Conservation (phyloP, 768 basidiomycete genomes). For the Kwoniella sp. region DNA sequence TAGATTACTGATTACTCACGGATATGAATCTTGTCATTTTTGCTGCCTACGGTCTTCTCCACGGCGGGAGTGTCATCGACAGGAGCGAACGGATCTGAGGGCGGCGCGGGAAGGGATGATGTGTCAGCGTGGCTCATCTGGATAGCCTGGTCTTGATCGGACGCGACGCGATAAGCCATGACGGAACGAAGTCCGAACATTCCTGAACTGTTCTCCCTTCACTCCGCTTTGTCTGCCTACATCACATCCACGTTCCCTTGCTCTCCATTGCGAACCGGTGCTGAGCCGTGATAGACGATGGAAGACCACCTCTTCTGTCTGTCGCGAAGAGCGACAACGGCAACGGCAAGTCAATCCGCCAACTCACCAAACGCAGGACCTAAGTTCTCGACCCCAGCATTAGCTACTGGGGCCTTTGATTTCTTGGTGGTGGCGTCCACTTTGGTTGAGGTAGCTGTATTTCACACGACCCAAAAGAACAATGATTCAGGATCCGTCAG, state of each 20-base stretch:
- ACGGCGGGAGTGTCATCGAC: slow-evolving; percentile 48
- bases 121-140: too few species aligned
- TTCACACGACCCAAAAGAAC: too few species aligned
- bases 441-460: slow-evolving; percentile 36
- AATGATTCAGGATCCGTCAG: not conserved
- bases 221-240: too few species aligned
- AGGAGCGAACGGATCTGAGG: slow-evolving; percentile 26
- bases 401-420: slow-evolving; percentile 37
- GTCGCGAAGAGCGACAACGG: too few species aligned
- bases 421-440: slow-evolving; percentile 51
- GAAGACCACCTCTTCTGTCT: not conserved
- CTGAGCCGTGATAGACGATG: not conserved
- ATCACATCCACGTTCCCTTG: too few species aligned
- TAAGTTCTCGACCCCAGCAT: slow-evolving; percentile 48
- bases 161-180: too few species aligned
- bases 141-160: too few species aligned
- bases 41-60: slow-evolving; percentile 50
- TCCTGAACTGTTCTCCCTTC: too few species aligned
- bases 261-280: not conserved
- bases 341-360: not conserved
- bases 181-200: not conserved
- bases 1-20: slow-evolving; percentile 41
- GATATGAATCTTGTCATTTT: slow-evolving; percentile 57
- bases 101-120: not conserved
- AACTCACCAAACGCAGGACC: slow-evolving; percentile 48